Evolutionary conservation across 1,284 basidiomycete species (phyloP).

Genomic region (Fomitopsis pinicola): DNA sequence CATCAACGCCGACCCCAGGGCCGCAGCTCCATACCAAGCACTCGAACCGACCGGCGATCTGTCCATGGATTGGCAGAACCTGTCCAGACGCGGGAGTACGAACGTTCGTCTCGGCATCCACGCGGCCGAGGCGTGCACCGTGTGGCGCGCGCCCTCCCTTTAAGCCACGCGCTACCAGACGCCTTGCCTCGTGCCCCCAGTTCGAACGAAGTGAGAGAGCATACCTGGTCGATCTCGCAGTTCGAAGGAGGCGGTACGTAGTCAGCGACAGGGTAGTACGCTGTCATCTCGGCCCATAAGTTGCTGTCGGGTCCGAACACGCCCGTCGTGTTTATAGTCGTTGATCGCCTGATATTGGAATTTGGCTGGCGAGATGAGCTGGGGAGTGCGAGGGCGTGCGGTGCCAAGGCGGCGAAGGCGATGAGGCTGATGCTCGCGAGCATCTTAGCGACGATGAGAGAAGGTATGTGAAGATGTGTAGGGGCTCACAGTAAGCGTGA

Average conservation of each 20-base stretch:
- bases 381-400: not conserved
- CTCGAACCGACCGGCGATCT: not conserved
- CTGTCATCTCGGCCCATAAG: conserved; percentile 56
- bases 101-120: not conserved
- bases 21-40: not conserved
- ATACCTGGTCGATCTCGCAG: conserved; percentile 57
- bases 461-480: not conserved
- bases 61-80: not conserved
- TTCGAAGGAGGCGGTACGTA: conserved; percentile 43
- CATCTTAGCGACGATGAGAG: not conserved
- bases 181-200: not conserved
- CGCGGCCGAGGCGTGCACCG: not conserved
- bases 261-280: conserved; percentile 46
- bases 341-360: not conserved
- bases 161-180: not conserved
- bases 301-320: conserved; percentile 6
- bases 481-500: not conserved
- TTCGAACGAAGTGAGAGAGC: conserved; percentile 2
- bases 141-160: not conserved
- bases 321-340: not conserved
- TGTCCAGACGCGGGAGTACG: not conserved
- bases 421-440: not conserved
- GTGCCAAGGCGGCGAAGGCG: not conserved
- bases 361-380: not conserved
- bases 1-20: not conserved